Base-by-base conservation (phyloP, 2,329 filamentous ascomycete genomes). In the Fusarium protoensiforme region DNA sequence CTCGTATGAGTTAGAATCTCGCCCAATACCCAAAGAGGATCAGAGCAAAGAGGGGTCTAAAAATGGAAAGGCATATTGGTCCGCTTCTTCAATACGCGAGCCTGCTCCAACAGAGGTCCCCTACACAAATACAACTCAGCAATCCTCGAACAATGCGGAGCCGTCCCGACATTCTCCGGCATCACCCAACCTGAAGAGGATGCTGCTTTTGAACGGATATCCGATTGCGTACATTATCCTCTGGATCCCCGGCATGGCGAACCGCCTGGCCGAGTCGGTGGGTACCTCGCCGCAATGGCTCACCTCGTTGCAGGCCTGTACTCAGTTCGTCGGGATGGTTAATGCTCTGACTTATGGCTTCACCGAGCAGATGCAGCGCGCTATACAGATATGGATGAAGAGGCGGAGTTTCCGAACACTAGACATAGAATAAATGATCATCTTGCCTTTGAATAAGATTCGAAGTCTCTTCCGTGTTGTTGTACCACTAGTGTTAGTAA, bases 291-390 rank as follows among this genome's bases (percentile, higher is more conserved):
- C 61, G 11, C 22, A 14, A 20, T 57, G 51, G 51, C 48, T 57
- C 16, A 33, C 18, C 2, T n/a, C 46, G 7, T 29, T 63, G 6
- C 48, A 56, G 24, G 61, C 61, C 7, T 56, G 29, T 18, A 56
- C 61, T 20, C 61, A 63, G 35, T 63, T 39, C 27, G 14, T 63
- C 9, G 61, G 61, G 8, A 22, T 63, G 27, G 46, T 41, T 4
- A 56, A 63, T 22, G 61, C 61, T 20, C 36, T 63, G 9, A 63
- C 61, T 7, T 63, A 63, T 33, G 61, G 61, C n/a, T 57, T 39
- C n/a, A 63, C 20, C 10, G 59, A 62, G 20, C 43, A 62, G 22
- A 53, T 62, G 24, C 38, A 35, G 22, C 58, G 58, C 16, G 58
- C 41, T 20, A 16, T 46, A 24, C 41, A 46, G 22, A 24, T 46